Conservation (phyloP, 257 asterid species). For the Fraxinus quadrangulata region DNA sequence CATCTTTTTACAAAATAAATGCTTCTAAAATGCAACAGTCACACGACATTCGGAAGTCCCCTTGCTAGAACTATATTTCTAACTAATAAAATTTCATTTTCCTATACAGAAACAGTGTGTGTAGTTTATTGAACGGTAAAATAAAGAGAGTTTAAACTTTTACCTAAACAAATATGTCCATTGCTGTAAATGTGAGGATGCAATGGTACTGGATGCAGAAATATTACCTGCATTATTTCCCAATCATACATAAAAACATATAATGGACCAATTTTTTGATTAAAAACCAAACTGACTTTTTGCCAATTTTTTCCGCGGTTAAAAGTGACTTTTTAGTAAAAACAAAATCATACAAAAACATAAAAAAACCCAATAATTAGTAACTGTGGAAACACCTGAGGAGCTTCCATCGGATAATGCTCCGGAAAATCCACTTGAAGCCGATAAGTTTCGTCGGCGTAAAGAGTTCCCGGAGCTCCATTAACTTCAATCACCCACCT, state of each 20-base stretch:
- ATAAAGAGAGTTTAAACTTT: slow-evolving; percentile 14
- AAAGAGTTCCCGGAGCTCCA: slow-evolving; percentile 66
- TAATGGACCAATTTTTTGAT: too few species aligned
- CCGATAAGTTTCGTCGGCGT: slow-evolving; percentile 55
- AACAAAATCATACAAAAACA: neutral
- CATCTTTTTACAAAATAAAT: neutral
- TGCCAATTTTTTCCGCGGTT: neutral
- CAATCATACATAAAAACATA: neutral
- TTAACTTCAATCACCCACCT: slow-evolving; percentile 72
- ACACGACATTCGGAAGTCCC: neutral
- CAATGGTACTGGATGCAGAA: slow-evolving; percentile 79
- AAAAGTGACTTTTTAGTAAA: neutral
- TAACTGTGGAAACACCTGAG: slow-evolving; percentile 43
- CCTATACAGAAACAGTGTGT: neutral
- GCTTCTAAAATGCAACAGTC: neutral
- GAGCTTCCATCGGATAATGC: slow-evolving; percentile 77
- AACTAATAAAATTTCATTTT: too few species aligned
- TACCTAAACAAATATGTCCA: slow-evolving; percentile 94
- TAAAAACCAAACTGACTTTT: neutral
- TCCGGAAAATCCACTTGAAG: slow-evolving; percentile 76
- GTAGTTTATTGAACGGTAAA: neutral
- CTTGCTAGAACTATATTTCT: neutral
- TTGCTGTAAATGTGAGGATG: slow-evolving; percentile 94
- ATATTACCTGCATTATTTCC: slow-evolving; percentile 51
- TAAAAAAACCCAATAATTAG: neutral